A percentile compares a stretch with the other conserved stretches of the same genome.
These are phyloP conservation scores for Psidium guajava DNA, from an alignment of 345 rosid genomes.

Conservation along the genomic window DNA sequence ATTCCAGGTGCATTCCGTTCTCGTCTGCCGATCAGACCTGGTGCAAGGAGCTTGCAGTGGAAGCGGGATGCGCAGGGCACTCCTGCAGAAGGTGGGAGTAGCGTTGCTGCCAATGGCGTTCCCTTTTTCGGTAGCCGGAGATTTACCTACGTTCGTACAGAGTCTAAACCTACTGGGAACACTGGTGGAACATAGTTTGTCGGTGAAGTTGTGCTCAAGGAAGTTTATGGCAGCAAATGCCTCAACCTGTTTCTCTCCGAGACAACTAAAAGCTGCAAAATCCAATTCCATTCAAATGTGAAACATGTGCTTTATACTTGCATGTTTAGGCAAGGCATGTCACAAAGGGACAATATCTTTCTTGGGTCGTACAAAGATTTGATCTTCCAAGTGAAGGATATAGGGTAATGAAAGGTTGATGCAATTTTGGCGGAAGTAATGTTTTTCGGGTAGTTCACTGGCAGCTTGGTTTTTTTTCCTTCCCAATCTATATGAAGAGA, in stretches of 20 bases:
- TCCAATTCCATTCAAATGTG: not conserved
- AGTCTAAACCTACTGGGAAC: slow-evolving; percentile 15
- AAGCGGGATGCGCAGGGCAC: slow-evolving; percentile 54
- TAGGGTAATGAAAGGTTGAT: not conserved
- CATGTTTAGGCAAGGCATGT: not conserved
- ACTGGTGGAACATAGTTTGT: not conserved
- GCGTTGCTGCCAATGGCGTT: slow-evolving; percentile 2
- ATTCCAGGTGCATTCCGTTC: slow-evolving; percentile 48
- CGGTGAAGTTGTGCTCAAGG: not conserved
- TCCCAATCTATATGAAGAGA: not conserved
- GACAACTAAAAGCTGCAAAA: not conserved
- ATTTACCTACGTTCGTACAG: slow-evolving; percentile 69
- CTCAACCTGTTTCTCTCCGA: not conserved
- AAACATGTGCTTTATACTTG: not conserved
- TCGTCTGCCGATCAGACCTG: slow-evolving; percentile 44
- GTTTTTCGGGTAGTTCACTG: not conserved
- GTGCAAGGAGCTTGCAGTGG: slow-evolving; percentile 95
- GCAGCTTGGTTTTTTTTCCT: not conserved
- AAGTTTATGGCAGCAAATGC: not conserved
- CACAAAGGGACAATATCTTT: not conserved
- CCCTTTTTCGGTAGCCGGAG: slow-evolving; percentile 38
- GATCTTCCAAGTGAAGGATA: not conserved
- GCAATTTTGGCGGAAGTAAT: not conserved
- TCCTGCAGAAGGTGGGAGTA: slow-evolving; percentile 23
- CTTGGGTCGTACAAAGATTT: not conserved